phyloP scores from a whole-genome alignment of 2,329 filamentous ascomycete species.

The Neofusicoccum ribis region DNA sequence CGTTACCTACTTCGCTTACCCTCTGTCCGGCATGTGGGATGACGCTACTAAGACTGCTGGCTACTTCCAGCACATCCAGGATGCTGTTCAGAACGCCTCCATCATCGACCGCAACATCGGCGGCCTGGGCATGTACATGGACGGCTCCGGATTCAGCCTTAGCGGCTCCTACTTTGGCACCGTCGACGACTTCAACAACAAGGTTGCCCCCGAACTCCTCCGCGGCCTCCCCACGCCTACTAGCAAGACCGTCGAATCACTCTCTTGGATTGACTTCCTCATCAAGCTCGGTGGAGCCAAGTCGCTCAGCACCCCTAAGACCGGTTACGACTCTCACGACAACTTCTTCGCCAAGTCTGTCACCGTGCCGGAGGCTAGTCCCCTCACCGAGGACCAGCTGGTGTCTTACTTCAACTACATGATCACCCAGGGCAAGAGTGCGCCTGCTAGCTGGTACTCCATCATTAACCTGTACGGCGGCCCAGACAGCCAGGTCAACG shows the following conservation, averaged over 20 bases:
- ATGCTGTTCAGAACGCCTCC: slow-evolving; percentile 41
- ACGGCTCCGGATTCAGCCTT: slow-evolving; percentile 37
- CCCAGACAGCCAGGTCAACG: slow-evolving; percentile 37
- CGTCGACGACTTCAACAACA: slow-evolving; percentile 38
- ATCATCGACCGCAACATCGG: slow-evolving; percentile 44
- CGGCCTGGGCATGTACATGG: slow-evolving; percentile 44
- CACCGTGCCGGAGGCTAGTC: slow-evolving; percentile 39
- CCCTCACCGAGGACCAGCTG: slow-evolving; percentile 31
- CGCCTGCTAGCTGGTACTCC: slow-evolving; percentile 32
- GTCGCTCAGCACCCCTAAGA: slow-evolving; percentile 31
- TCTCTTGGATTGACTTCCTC: slow-evolving; percentile 41
- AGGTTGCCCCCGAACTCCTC: slow-evolving; percentile 41
- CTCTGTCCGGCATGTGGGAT: slow-evolving; percentile 28
- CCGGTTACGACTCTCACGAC: slow-evolving; percentile 40
- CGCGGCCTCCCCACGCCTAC: slow-evolving; percentile 34
- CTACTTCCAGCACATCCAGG: slow-evolving; percentile 44
- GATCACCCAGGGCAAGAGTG: slow-evolving; percentile 22
- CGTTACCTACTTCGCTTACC: slow-evolving; percentile 23
- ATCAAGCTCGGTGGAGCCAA: slow-evolving; percentile 40
- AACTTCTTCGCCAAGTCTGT: slow-evolving; percentile 44
- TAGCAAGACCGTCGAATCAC: slow-evolving; percentile 26
- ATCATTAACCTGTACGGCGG: slow-evolving; percentile 44
- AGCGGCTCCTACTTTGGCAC: slow-evolving; percentile 44
- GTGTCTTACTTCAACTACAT: slow-evolving; percentile 35
- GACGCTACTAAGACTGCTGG: slow-evolving; percentile 35